Base-by-base conservation (phyloP, 345 rosid genomes). In the Melastoma malabathricum region DNA sequence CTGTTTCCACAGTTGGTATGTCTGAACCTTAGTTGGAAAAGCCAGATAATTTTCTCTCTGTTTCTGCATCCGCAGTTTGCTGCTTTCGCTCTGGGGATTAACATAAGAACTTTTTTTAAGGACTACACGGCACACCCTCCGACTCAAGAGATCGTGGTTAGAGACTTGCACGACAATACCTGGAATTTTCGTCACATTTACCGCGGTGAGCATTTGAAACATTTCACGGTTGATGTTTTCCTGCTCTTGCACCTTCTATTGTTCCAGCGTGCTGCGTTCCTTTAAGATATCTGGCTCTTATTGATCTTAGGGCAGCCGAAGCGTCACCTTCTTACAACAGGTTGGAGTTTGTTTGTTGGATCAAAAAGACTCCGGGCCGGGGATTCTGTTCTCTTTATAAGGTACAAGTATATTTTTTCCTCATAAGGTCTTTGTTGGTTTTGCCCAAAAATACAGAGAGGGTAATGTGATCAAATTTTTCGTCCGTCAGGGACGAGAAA, bases 171-270 rank as follows among this genome's bases (percentile, higher is more conserved):
- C 61, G 95, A 85, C 55, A 83, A 85, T 64, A 79, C 83, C 34
- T 93, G 97, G 97, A 87, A 94, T 22, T 93, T 93, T 72, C 97
- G 97, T 51, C 97, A 93, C 60, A 88, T 93, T 50, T 93, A 93
- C 55, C 79, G 97, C 3, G 99, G 99, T 80, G 52, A 68, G 75
- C 18, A 58, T 60, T 12, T 31, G 45, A 29, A 51, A 4, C 14
- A 12, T 14, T 34, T 15, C 61, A 59, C 29, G 10, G 39, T 55
- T 22, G 41, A 10, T 51, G 15, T 34, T 34, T 34, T 7, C 41
- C 41, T 34, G 41, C 41, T 34, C 41, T 34, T 34, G 41, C 9
- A 12, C 41, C 41, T 34, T 34, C 12, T 2, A 34, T 34, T 12
- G 5, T 9, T 31, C 38, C 7, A 1, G 38, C 38, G 1, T 31